Base-by-base conservation (phyloP, 192 early-diverging fungal genomes). In the Endogone sp. region DNA sequence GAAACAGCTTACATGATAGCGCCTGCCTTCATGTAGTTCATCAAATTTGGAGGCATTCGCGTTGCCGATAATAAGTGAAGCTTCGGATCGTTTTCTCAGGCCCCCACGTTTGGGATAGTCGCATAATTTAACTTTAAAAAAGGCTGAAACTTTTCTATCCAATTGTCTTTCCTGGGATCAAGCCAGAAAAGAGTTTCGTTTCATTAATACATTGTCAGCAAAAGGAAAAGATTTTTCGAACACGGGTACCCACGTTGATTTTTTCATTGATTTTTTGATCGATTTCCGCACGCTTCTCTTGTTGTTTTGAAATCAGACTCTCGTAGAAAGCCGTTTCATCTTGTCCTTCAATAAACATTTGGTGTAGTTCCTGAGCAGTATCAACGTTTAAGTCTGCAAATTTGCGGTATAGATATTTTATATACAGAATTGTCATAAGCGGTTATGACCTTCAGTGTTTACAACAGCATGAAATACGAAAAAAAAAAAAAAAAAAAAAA, bases 21-120 rank as follows among this genome's bases (percentile, higher is more conserved):
- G 75, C n/a, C 74, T 72, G 8, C 88, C 88, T 78, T 89, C 88
- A n/a, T 68, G 26, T 0, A 89, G 32, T 21, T 65, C 65, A 57
- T 72, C 69, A 28, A 81, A 56, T 2, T 72, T 62, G 2, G 54
- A 59, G 31, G 79, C 79, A 29, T 77, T 74, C 20, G 83, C 80
- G 60, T 77, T 71, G 75, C 82, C 85, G 2, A 89, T 63, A 0
- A 82, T 78, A 28, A 89, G 56, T 2, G 74, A 68, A n/a, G 82
- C 84, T 20, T 77, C 56, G 28, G 62, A 3, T 4, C 62, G 63
- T 56, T 24, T 11, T 4, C 31, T 62, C 16, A 10, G 25, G 27
- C 55, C 21, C 25, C 71, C 57, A 6, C 24, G 64, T 29, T 60
- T 66, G 30, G 69, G 76, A 32, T 82, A 73, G 67, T 85, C 84